Evolutionary conservation across 163 green algal genomes (phyloP), one percentile per base, ranked within the genome.

Genomic region (Coccomyxa subellipsoidea): DNA sequence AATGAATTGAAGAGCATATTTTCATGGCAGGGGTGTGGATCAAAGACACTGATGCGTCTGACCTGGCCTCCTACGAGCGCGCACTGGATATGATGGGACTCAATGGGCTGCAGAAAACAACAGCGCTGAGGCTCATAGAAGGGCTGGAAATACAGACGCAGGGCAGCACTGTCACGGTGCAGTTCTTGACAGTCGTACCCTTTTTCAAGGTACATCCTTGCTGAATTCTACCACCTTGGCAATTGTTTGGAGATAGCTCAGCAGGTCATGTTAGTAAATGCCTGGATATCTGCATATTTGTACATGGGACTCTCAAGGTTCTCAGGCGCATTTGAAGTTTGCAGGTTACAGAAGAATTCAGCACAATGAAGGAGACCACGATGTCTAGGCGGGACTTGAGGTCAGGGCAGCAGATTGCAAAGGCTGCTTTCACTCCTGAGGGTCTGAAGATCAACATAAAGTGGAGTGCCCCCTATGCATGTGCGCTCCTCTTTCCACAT

Each of bases 41-140:
- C 66, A 73, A 73, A 23, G 66, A 73, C n/a, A 73, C 66, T 36
- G n/a, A 73, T 8, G n/a, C 29, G 1, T 73, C 66, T 73, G 66
- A 73, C 66, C 27, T 36, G 27, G 66, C 66, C 27, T 32, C 66
- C 29, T 73, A 73, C 8, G 66, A 34, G n/a, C 66, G 66, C 3
- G 66, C 66, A 34, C 27, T 73, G 29, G 66, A 73, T 34, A 32
- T 73, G 66, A 73, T 73, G 66, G 29, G n/a, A 18, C 66, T 73
- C 29, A 73, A 73, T 73, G 66, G 66, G 66, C 7, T 73, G 66
- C 66, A 73, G 66, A 73, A 73, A 23, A 73, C 66, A 8, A 73
- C 66, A 73, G 66, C 66, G 32, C 66, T 73, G 2, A 32, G 66
- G 10, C 66, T 73, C 2, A 73, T 73, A 35, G 66, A 73, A 34